phyloP scores from a whole-genome alignment of 495 filamentous ascomycete genomes.

The Penicillium argentinense region DNA sequence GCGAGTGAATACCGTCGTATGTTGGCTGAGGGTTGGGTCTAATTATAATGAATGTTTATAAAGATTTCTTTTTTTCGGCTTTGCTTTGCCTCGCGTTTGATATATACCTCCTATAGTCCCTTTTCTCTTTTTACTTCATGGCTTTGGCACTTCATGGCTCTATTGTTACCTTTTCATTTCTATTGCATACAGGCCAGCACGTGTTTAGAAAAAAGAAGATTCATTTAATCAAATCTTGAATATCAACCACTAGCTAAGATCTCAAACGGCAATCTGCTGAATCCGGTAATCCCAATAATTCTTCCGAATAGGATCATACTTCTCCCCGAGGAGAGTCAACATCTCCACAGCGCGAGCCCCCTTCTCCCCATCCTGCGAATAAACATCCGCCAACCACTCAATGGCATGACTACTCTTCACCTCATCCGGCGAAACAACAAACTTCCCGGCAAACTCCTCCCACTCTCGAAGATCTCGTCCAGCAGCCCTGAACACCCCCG shows the following conservation, averaged over 20 bases:
- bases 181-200: constrained; percentile 10
- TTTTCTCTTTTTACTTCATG: constrained; percentile 12
- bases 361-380: constrained; percentile 59
- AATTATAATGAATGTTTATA: constrained; percentile 12
- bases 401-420: constrained; percentile 81
- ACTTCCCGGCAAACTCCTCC: constrained; percentile 64
- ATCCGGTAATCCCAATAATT: constrained; percentile 91
- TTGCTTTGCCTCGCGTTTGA: constrained; percentile 1
- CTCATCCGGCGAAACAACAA: constrained; percentile 50
- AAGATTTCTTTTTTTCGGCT: constrained; percentile 1
- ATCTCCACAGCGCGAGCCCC: constrained; percentile 46
- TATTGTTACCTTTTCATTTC: neutral
- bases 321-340: constrained; percentile 71
- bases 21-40: constrained; percentile 42
- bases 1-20: constrained; percentile 60
- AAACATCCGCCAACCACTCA: constrained; percentile 83
- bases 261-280: constrained; percentile 18
- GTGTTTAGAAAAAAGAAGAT: constrained; percentile 9
- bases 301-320: constrained; percentile 85
- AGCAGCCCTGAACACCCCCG: constrained; percentile 70
- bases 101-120: constrained; percentile 7
- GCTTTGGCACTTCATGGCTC: constrained; percentile 1
- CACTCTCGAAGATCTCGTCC: constrained; percentile 56
- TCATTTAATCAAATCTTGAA: neutral
- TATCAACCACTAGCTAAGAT: neutral